Evolutionary conservation across 2,329 filamentous ascomycete genomes (phyloP).

Genomic region (Colletotrichum melonis): DNA sequence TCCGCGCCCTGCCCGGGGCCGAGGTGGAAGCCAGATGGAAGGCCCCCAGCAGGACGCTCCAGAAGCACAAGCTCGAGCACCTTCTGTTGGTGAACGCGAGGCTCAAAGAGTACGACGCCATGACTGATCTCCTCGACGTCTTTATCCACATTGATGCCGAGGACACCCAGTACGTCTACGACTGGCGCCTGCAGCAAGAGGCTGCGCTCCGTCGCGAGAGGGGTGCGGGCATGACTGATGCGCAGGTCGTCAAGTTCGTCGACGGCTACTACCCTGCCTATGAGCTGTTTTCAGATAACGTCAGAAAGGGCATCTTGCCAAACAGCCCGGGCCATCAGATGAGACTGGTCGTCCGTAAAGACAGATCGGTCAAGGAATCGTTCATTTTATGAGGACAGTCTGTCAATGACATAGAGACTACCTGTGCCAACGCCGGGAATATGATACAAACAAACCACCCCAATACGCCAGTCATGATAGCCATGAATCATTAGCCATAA

Average conservation of each 20-base stretch:
- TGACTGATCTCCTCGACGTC: conserved; percentile 63
- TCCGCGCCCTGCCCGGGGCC: conserved; percentile 70
- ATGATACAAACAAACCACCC: neutral
- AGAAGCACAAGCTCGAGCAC: conserved; percentile 59
- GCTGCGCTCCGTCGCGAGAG: conserved; percentile 72
- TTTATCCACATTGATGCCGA: conserved; percentile 76
- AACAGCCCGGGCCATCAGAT: conserved; percentile 66
- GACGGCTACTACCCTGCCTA: conserved; percentile 78
- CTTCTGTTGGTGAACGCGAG: conserved; percentile 62
- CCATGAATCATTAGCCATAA: conserved; percentile 31
- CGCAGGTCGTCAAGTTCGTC: conserved; percentile 81
- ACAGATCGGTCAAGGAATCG: conserved; percentile 69
- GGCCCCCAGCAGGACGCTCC: conserved; percentile 60
- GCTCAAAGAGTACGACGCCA: conserved; percentile 58
- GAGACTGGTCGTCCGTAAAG: conserved; percentile 69
- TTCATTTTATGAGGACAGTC: conserved; percentile 54
- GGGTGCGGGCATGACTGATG: conserved; percentile 84
- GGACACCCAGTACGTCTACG: conserved; percentile 80
- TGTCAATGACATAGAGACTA: neutral
- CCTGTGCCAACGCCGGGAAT: neutral
- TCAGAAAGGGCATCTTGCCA: conserved; percentile 68
- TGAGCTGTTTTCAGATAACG: conserved; percentile 72
- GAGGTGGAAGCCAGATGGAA: conserved; percentile 64
- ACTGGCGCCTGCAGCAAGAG: conserved; percentile 87
- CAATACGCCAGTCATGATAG: conserved; percentile 8